A percentile compares a stretch with the other conserved stretches of the same genome.
These are phyloP conservation scores for Russula vinacea DNA, from an alignment of 768 basidiomycete genomes.

Conservation along the genomic window DNA sequence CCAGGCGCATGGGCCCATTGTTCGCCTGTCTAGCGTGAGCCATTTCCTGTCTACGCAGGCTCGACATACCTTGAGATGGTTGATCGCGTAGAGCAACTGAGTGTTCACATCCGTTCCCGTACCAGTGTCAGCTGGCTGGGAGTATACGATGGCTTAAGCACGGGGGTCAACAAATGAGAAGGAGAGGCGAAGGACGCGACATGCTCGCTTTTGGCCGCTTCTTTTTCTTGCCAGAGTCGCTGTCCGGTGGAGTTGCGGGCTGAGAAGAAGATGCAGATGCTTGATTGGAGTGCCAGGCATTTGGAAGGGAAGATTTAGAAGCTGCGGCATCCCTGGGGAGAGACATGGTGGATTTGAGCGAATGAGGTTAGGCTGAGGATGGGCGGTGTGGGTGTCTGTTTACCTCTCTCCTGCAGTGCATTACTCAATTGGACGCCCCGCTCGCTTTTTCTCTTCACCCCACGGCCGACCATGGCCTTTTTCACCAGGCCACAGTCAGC, in stretches of 20 bases:
- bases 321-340: slow-evolving; percentile 67
- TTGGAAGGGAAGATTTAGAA: slow-evolving; percentile 61
- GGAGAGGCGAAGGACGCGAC: slow-evolving; percentile 35
- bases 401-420: not conserved
- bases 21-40: slow-evolving; percentile 46
- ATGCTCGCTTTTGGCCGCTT: slow-evolving; percentile 62
- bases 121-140: slow-evolving; percentile 84
- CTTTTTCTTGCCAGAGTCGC: slow-evolving; percentile 43
- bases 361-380: not conserved
- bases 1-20: slow-evolving; percentile 77
- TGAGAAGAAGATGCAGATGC: slow-evolving; percentile 36
- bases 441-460: not conserved
- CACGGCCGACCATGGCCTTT: slow-evolving; percentile 53
- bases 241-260: slow-evolving; percentile 39
- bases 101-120: slow-evolving; percentile 81
- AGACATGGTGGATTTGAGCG: slow-evolving; percentile 44
- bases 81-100: slow-evolving; percentile 80
- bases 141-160: slow-evolving; percentile 66
- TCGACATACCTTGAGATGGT: slow-evolving; percentile 65
- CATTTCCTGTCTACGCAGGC: not conserved
- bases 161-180: slow-evolving; percentile 28
- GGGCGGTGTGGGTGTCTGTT: slow-evolving; percentile 17
- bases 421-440: not conserved
- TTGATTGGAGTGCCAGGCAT: slow-evolving; percentile 68
- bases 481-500: slow-evolving; percentile 60